Percentiles rank a stretch among this genome's conserved stretches.
Evolutionary conservation across 2,329 filamentous ascomycete species (phyloP).

Genomic region (Coleophoma eucalyptorum): DNA sequence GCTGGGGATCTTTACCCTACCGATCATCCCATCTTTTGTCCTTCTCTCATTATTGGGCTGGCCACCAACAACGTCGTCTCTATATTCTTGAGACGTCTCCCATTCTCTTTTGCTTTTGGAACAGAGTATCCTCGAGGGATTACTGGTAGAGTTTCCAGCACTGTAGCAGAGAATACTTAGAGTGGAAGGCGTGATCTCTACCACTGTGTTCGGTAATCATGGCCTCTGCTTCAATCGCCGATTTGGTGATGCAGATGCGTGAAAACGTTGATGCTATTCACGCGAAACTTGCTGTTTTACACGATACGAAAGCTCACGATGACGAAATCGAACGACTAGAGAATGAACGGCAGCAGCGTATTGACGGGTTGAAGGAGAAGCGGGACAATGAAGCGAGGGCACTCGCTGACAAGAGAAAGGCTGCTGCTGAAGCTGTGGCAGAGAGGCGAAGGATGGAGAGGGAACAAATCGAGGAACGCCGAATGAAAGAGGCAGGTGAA

Average conservation of each 20-base stretch:
- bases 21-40: neutral
- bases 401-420: slow-evolving; percentile 4
- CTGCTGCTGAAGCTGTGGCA: neutral
- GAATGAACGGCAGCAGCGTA: slow-evolving; percentile 14
- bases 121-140: too few species aligned
- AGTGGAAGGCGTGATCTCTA: too few species aligned
- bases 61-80: neutral
- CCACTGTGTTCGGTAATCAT: neutral
- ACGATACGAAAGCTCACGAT: slow-evolving; percentile 18
- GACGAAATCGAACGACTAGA: slow-evolving; percentile 18
- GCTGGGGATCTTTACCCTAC: neutral
- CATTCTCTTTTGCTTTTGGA: neutral
- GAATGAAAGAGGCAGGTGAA: slow-evolving; percentile 3
- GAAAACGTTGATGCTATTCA: slow-evolving; percentile 23
- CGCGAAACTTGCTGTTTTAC: slow-evolving; percentile 14
- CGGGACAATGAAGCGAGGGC: slow-evolving; percentile 13
- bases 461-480: slow-evolving; percentile 3
- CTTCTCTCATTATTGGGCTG: neutral
- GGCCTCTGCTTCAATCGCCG: slow-evolving; percentile 9
- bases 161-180: too few species aligned
- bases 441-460: neutral
- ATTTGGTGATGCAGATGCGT: slow-evolving; percentile 21
- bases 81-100: neutral
- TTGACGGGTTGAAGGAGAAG: slow-evolving; percentile 12
- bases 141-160: too few species aligned